phyloP scores from a whole-genome alignment of 805 yeast species.

The Lipomyces japonicus region DNA sequence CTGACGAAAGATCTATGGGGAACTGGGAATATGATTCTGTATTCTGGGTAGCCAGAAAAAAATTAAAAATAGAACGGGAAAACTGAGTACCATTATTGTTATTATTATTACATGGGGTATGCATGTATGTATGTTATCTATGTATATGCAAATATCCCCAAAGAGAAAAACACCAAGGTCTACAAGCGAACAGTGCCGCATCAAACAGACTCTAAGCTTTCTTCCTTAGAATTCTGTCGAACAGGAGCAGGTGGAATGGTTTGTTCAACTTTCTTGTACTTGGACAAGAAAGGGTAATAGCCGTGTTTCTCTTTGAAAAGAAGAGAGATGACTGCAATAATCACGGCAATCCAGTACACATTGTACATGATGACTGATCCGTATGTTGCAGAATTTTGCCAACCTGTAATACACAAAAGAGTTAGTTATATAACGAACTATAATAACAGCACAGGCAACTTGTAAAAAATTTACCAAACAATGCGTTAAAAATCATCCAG shows the following conservation, averaged over 20 bases:
- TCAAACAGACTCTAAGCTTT: too few species aligned
- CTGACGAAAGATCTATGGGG: constrained; percentile 49
- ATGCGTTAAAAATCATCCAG: constrained; percentile 94
- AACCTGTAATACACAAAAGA: constrained; percentile 37
- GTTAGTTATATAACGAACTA: too few species aligned
- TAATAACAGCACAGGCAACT: not conserved
- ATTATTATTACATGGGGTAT: too few species aligned
- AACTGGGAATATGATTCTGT: constrained; percentile 55
- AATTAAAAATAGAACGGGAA: too few species aligned
- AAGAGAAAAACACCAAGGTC: too few species aligned
- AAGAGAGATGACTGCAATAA: constrained; percentile 55
- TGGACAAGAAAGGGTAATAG: constrained; percentile 15
- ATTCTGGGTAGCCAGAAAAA: constrained; percentile 51
- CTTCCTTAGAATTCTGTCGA: too few species aligned
- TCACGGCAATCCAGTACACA: constrained; percentile 76
- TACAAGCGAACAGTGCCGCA: too few species aligned
- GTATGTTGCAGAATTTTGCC: constrained; percentile 95
- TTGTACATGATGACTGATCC: constrained; percentile 89
- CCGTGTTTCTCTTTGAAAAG: constrained; percentile 79
- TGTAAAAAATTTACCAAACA: constrained; percentile 52
- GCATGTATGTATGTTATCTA: too few species aligned
- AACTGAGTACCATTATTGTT: too few species aligned
- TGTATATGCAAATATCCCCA: too few species aligned
- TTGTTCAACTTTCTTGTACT: too few species aligned
- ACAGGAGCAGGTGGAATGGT: too few species aligned